Base-by-base conservation (phyloP, 345 rosid species). In the Eucalyptus dawsonii region DNA sequence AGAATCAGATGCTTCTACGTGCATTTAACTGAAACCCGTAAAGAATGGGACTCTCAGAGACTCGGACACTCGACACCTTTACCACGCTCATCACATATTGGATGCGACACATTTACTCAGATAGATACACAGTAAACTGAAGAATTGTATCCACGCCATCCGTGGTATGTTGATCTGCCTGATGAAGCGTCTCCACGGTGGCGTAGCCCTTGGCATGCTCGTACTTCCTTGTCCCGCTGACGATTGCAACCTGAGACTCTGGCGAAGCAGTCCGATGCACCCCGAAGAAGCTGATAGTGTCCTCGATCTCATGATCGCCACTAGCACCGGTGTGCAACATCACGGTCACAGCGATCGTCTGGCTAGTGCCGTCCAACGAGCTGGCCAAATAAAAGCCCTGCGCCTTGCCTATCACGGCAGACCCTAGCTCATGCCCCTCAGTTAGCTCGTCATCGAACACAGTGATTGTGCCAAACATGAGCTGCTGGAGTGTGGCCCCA, bases 311-410 rank as follows among this genome's bases (percentile, higher is more conserved):
- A 51, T 93, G 93, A 44, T 92, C 94, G 21, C 92, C 95, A 19
- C 40, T 65, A 4, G 76, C 76, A 65, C 31, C 7, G 8, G 92
- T 91, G 42, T 96, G 95, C 34, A 96, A 88, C 90, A 97, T 47
- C 22, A 93, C 90, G 2, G 97, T 96, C 88, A 95, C 22, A 14
- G 97, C 95, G 88, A 97, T 88, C 5, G 96, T 97, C 56, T 97
- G 99, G 44, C 98, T 96, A 7, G 95, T 94, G 7, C 97, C 97
- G 7, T 96, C 99, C 90, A 95, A 37, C 1, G 97, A 97, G 92
- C 98, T 96, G 4, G 99, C 94, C 87, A 97, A 80, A 93, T 96
- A 96, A 88, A 97, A 96, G 45, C 99, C 98, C 89, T 96, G 98
- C 12, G 98, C 98, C 86, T 72, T 94, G 7, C 99, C 97, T n/a